These are phyloP conservation scores for Vaucheria bursata DNA, from an alignment of 352 stramenopile genomes.

Conservation along the genomic window DNA sequence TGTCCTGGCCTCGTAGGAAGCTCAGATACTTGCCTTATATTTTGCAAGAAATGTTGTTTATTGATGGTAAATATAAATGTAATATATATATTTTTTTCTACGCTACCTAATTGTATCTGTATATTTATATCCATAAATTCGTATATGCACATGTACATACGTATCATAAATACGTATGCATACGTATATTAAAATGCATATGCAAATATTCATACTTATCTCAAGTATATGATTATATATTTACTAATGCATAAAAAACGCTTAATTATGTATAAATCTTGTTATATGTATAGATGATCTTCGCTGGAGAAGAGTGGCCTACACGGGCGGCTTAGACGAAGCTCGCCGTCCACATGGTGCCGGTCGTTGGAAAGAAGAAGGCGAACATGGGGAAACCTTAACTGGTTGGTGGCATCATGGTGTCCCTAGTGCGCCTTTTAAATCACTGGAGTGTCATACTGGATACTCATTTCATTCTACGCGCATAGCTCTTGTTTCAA, in stretches of 20 bases:
- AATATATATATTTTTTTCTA: background rate
- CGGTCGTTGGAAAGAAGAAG: background rate
- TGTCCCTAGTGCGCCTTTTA: background rate
- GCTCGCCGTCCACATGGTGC: background rate
- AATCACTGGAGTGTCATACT: background rate
- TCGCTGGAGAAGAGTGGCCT: background rate
- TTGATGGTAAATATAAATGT: background rate
- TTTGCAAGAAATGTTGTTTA: background rate
- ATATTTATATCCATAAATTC: background rate
- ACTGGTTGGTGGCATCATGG: slow-evolving; percentile 10
- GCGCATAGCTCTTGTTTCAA: background rate
- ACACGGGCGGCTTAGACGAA: background rate
- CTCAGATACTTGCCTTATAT: background rate
- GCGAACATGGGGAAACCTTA: background rate
- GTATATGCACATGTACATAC: background rate
- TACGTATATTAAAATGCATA: background rate
- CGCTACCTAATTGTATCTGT: background rate
- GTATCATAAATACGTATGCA: background rate
- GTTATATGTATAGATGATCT: background rate
- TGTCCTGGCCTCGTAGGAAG: background rate
- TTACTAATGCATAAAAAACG: background rate
- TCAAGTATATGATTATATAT: background rate
- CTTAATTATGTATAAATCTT: no score
- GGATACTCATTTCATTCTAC: slow-evolving; percentile 1
- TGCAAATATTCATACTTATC: background rate